phyloP scores from a whole-genome alignment of 768 basidiomycete genomes.

The Hericium alpestre region DNA sequence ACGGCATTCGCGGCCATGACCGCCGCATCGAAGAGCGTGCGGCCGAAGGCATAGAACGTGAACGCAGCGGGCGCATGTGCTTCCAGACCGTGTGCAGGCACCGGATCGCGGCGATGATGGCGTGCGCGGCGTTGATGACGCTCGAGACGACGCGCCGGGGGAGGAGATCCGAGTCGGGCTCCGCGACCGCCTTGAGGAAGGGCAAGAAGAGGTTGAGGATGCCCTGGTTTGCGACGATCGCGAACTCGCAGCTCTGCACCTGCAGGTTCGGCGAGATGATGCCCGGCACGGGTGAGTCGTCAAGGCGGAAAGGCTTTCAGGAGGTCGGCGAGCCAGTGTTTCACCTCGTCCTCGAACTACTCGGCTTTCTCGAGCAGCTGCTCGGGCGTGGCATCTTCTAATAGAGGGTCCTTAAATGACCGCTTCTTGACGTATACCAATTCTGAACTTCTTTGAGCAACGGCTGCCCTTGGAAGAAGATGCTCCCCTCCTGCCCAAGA shows the following conservation, averaged over 20 bases:
- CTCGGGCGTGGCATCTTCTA: constrained; percentile 22
- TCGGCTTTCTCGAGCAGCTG: constrained; percentile 53
- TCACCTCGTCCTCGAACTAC: constrained; percentile 45
- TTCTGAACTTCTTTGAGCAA: no score
- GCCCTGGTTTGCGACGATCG: constrained; percentile 48
- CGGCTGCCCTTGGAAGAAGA: no score
- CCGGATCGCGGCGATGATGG: constrained; percentile 43
- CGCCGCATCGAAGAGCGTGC: constrained; percentile 56
- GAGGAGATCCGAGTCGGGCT: constrained; percentile 19
- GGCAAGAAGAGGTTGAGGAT: constrained; percentile 60
- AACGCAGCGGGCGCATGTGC: constrained; percentile 33
- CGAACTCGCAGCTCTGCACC: constrained; percentile 49
- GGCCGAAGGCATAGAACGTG: constrained; percentile 49
- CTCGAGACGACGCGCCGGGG: constrained; percentile 46
- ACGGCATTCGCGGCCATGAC: constrained; percentile 55
- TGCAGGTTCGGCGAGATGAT: constrained; percentile 27
- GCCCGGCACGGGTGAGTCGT: constrained; percentile 19
- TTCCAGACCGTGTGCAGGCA: constrained; percentile 32
- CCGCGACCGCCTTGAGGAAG: constrained; percentile 33
- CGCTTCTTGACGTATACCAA: constrained; percentile 34
- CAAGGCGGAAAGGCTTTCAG: constrained; percentile 39
- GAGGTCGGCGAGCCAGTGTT: constrained; percentile 41
- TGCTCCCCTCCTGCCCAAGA: no score
- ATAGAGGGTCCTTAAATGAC: constrained; percentile 27
- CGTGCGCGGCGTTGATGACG: constrained; percentile 56